Conservation (phyloP, 345 rosid species). For the Melaleuca alternifolia region DNA sequence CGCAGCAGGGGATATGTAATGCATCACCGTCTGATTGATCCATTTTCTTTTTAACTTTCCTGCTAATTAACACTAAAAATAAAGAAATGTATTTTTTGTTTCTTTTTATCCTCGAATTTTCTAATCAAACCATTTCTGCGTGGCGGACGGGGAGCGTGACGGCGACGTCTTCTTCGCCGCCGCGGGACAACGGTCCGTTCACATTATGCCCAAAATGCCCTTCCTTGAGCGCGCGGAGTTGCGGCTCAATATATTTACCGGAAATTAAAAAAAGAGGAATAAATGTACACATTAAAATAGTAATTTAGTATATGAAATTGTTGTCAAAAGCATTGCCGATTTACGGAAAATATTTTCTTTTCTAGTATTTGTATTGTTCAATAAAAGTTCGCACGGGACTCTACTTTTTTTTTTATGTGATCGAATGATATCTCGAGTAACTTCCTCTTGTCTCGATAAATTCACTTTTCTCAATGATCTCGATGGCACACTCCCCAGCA, state of each 20-base stretch:
- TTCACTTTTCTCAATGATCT: neutral
- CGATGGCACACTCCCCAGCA: no score
- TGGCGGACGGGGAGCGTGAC: neutral
- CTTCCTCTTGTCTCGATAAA: rapidly evolving
- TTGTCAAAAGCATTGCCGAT: neutral
- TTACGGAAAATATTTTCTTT: neutral
- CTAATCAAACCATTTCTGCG: neutral
- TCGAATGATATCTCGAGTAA: rapidly evolving
- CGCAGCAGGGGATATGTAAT: neutral
- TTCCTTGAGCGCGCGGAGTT: neutral
- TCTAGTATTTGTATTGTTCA: neutral
- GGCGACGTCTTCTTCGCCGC: neutral
- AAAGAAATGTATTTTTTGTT: neutral
- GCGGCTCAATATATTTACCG: neutral
- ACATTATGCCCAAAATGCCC: neutral
- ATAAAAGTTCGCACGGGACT: rapidly evolving
- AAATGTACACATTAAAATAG: neutral
- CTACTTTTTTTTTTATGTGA: rapidly evolving
- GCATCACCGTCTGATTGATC: neutral
- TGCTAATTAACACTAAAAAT: neutral
- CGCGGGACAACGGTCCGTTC: neutral
- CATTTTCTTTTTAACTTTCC: neutral
- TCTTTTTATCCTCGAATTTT: neutral
- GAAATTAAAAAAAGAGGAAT: neutral
- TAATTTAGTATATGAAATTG: neutral